phyloP scores from a whole-genome alignment of 2,329 filamentous ascomycete species.

The Phyllosticta citribraziliensis region DNA sequence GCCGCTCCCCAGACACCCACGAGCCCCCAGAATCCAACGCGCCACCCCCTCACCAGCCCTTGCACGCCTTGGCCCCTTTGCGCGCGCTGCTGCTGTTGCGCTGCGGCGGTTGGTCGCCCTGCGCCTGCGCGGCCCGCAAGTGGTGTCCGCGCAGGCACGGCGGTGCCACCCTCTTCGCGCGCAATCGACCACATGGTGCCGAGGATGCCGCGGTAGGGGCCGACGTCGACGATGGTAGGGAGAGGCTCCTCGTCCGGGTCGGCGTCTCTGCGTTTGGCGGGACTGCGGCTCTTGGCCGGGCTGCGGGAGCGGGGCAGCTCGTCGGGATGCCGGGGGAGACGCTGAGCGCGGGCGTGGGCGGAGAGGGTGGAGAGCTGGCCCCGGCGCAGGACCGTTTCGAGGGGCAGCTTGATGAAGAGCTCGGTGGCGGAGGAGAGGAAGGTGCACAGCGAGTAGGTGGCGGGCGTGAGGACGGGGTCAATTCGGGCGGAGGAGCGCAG shows the following conservation, averaged over 20 bases:
- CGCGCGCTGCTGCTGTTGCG: conserved; percentile 26
- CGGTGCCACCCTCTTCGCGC: conserved; percentile 61
- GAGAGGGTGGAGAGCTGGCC: conserved; percentile 64
- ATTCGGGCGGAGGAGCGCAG: conserved; percentile 77
- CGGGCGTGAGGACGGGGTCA: conserved; percentile 71
- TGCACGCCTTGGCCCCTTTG: conserved; percentile 57
- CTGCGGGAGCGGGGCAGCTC: conserved; percentile 14
- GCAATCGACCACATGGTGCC: conserved; percentile 85
- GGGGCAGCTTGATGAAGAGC: conserved; percentile 74
- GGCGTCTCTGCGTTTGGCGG: not conserved
- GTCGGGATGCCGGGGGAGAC: conserved; percentile 12
- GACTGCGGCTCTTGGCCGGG: conserved; percentile 2
- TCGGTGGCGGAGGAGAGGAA: conserved; percentile 74
- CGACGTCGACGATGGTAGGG: conserved; percentile 70
- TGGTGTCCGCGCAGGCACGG: conserved; percentile 17
- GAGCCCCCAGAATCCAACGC: conserved; percentile 68
- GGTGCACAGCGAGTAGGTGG: conserved; percentile 69
- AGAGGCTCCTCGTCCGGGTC: conserved; percentile 14
- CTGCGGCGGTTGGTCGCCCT: conserved; percentile 19
- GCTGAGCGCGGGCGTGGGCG: conserved; percentile 21
- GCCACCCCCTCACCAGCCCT: conserved; percentile 65
- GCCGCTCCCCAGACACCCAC: conserved; percentile 65
- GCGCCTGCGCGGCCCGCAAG: not conserved
- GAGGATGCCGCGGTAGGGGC: conserved; percentile 75
- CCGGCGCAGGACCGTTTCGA: conserved; percentile 84